These are phyloP conservation scores for Amaranthus hypochondriacus DNA, from an alignment of 148 eudicot genomes.

Conservation along the genomic window DNA sequence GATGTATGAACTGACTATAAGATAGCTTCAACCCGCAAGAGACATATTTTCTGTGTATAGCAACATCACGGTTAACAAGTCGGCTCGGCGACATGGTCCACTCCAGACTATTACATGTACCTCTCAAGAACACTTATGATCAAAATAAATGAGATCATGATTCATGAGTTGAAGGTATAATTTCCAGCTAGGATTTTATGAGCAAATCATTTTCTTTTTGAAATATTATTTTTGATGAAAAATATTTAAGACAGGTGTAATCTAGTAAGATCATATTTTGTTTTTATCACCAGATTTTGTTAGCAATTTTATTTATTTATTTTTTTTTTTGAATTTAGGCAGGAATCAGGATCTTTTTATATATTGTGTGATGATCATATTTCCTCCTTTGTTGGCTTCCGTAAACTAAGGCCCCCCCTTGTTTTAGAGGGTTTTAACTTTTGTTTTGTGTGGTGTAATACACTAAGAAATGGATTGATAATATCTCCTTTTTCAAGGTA, in stretches of 20 bases:
- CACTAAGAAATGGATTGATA: neutral
- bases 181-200: neutral
- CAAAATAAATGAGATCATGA: too few relatives aligned
- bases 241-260: constrained; percentile 16
- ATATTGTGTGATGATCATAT: constrained; percentile 9
- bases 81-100: too few relatives aligned
- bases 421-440: neutral
- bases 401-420: neutral
- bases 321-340: neutral
- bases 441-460: neutral
- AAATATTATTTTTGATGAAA: neutral
- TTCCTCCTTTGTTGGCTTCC: neutral
- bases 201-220: constrained; percentile 12
- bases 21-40: constrained; percentile 14
- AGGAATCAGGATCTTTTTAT: neutral
- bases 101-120: too few relatives aligned
- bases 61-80: neutral
- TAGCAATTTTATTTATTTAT: neutral
- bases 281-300: constrained; percentile 7
- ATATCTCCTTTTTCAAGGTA: neutral
- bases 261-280: constrained; percentile 13
- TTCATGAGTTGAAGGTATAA: too few relatives aligned
- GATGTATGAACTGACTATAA: neutral
- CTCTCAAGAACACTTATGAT: too few relatives aligned
- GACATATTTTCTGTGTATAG: neutral